Evolutionary conservation across 2,329 filamentous ascomycete species (phyloP).

Genomic region (Fusarium continuum): DNA sequence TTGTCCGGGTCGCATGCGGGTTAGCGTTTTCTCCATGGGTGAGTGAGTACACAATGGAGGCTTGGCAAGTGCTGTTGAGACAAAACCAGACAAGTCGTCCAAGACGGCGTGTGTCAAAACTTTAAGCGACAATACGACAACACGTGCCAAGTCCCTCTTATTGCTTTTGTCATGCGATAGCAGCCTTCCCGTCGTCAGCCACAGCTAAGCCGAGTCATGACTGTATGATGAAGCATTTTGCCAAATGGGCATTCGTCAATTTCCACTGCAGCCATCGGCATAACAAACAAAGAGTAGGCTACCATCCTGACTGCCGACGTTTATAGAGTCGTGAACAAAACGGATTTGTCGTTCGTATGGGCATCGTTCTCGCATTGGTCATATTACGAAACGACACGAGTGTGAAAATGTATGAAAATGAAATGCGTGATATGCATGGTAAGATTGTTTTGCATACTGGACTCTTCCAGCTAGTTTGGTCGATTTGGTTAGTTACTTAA

Average conservation of each 20-base stretch:
- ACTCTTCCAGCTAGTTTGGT: constrained; percentile 1
- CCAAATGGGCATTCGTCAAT: neutral
- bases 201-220: constrained; percentile 33
- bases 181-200: constrained; percentile 32
- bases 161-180: constrained; percentile 35
- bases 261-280: neutral
- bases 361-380: neutral
- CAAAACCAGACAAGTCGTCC: constrained; percentile 26
- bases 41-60: constrained; percentile 1
- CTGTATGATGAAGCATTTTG: constrained; percentile 18
- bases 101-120: constrained; percentile 39
- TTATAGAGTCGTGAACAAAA: neutral
- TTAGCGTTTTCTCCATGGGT: constrained; percentile 12
- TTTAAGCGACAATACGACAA: constrained; percentile 40
- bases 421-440: constrained; percentile 15
- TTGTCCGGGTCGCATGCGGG: neutral
- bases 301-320: neutral
- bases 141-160: constrained; percentile 40
- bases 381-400: neutral
- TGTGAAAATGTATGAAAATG: too few relatives aligned
- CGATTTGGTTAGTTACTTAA: constrained; percentile 6
- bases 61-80: constrained; percentile 31
- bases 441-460: constrained; percentile 11
- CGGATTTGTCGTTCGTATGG: neutral
- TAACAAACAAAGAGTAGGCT: too few relatives aligned